These are phyloP conservation scores for Coniferiporia sulphurascens DNA, from an alignment of 1,284 basidiomycete genomes.

Conservation along the genomic window DNA sequence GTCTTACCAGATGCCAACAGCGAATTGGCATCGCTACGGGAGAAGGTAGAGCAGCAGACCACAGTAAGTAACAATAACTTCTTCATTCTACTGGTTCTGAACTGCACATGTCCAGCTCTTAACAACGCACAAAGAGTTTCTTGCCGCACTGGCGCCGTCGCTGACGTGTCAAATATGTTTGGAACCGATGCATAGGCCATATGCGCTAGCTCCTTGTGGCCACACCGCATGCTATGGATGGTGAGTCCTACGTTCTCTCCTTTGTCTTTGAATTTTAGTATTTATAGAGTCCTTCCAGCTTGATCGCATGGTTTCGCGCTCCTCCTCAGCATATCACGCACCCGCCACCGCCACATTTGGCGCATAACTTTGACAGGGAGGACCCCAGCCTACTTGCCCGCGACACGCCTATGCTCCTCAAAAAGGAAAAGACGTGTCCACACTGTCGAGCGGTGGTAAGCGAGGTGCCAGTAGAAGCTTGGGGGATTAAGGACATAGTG, in stretches of 20 bases:
- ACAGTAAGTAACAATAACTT: neutral
- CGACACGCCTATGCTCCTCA: conserved; percentile 7
- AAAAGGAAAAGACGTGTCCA: conserved; percentile 60
- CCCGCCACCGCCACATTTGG: conserved; percentile 24
- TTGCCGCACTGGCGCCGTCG: conserved; percentile 3
- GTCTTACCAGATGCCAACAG: neutral
- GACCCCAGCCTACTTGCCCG: conserved; percentile 9
- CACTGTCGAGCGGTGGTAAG: conserved; percentile 60
- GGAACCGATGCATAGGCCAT: conserved; percentile 64
- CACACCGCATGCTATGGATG: conserved; percentile 59
- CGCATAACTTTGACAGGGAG: conserved; percentile 25
- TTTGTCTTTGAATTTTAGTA: neutral
- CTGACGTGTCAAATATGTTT: conserved; percentile 72
- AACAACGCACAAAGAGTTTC: conserved; percentile 11
- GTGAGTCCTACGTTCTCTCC: neutral
- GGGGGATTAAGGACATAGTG: conserved; percentile 66
- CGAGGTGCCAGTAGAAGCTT: conserved; percentile 65
- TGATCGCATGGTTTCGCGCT: conserved; percentile 69
- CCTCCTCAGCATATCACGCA: conserved; percentile 26
- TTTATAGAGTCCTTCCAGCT: conserved; percentile 37
- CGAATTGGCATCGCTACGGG: conserved; percentile 4
- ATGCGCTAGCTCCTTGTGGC: conserved; percentile 67
- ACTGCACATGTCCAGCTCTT: neutral
- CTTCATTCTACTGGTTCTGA: neutral
- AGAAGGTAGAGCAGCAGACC: conserved; percentile 3